Evolutionary conservation across 345 rosid species (phyloP), one percentile per base, ranked within the genome.

Genomic region (Citrus unshiu): DNA sequence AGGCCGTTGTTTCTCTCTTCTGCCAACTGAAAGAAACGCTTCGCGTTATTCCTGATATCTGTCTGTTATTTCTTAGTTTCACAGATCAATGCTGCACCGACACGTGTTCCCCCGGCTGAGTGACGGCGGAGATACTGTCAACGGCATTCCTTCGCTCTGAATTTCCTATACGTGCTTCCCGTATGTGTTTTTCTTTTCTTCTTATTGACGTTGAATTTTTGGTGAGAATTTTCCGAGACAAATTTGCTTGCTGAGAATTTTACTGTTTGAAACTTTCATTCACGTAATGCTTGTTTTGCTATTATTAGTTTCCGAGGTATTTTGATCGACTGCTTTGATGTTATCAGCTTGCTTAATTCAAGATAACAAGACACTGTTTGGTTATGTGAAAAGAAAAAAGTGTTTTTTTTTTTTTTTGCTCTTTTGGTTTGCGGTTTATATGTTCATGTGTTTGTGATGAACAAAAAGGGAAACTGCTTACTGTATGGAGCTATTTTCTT

Each of bases 51-150:
- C 57, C 70, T 79, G 75, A 69, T 79, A 77, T 68, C 79, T 73
- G 43, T 25, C 58, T 54, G 22, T 18, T 54, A 54, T 16, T 5
- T 32, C 12, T 9, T 14, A 21, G 46, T 35, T 39, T 62, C 68
- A 51, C 34, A 49, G 66, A 61, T 67, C 51, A 3, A 56, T 79
- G 74, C 3, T 56, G 68, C 84, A 76, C 87, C 80, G 89, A 77
- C 89, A 86, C 85, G 22, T 56, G 43, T 72, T 40, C 56, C 63
- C 63, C n/a, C 67, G 30, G 24, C 65, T n/a, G 62, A 30, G 30
- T 27, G 74, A 56, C 54, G 22, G 57, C 35, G 24, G 19, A 65
- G 77, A 57, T 78, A 66, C 78, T 72, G 76, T 68, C 56, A 68
- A 59, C 69, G 72, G 59, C 56, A n/a, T 70, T 57, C 75, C 59